Conservation (phyloP, 805 yeast species). For the Danielia reshetovae region DNA sequence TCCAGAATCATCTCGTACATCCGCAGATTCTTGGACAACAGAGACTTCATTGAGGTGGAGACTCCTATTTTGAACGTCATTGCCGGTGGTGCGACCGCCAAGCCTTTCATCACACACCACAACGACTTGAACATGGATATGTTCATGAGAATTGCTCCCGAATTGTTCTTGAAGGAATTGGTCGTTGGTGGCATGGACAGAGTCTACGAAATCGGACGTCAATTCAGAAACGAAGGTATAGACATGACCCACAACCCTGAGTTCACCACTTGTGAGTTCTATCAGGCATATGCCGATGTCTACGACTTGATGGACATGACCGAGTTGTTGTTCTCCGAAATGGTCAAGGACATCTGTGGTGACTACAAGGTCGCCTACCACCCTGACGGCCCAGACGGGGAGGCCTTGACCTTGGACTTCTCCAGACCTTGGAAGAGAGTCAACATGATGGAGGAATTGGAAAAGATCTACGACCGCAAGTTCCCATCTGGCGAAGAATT, state of each 20-base stretch:
- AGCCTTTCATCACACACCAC: slow-evolving; percentile 95
- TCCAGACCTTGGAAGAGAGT: slow-evolving; percentile 98
- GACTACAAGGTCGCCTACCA: slow-evolving; percentile 81
- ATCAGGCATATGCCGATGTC: slow-evolving; percentile 96
- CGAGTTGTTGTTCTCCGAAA: slow-evolving; percentile 88
- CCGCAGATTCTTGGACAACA: slow-evolving; percentile 79
- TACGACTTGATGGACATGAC: slow-evolving; percentile 95
- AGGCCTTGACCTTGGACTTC: slow-evolving; percentile 78
- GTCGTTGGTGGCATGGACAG: slow-evolving; percentile 98
- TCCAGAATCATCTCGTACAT: slow-evolving; percentile 86
- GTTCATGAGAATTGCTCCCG: slow-evolving; percentile 98
- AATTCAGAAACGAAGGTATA: slow-evolving; percentile 97
- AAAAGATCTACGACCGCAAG: slow-evolving; percentile 76
- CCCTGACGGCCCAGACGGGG: slow-evolving; percentile 89
- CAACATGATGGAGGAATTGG: slow-evolving; percentile 95
- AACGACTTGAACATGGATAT: slow-evolving; percentile 94
- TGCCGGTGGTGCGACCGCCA: slow-evolving; percentile 99
- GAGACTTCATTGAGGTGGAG: slow-evolving; percentile 93
- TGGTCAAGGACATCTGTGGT: slow-evolving; percentile 96
- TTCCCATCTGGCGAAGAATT: slow-evolving; percentile 96
- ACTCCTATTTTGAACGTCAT: slow-evolving; percentile 98
- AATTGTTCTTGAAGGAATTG: slow-evolving; percentile 89
- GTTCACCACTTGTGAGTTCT: slow-evolving; percentile 97
- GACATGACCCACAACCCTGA: slow-evolving; percentile 99
- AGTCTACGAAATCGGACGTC: slow-evolving; percentile 98